Conservation (phyloP, 2,329 filamentous ascomycete genomes). For the Exophiala dermatitidis region DNA sequence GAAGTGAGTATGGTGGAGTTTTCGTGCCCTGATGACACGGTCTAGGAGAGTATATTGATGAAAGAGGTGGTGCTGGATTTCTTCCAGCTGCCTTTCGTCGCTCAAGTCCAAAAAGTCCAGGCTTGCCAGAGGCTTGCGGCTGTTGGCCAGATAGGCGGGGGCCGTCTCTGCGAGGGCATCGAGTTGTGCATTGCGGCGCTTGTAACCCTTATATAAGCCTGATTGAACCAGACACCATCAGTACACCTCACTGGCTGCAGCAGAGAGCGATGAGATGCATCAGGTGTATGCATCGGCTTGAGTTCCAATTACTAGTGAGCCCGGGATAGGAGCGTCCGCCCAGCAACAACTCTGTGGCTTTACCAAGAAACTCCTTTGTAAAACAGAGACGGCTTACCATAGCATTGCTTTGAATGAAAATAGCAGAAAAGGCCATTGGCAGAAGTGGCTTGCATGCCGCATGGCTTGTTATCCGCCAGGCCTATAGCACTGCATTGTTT, state of each 20-base stretch:
- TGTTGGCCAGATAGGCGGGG: slow-evolving; percentile 35
- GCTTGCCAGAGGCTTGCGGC: slow-evolving; percentile 35
- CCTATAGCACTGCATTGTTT: background rate
- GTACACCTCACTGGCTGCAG: no score
- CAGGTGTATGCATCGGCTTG: no score
- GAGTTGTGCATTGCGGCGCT: slow-evolving; percentile 35
- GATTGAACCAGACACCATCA: no score
- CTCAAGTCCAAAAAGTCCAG: slow-evolving; percentile 36
- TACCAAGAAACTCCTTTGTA: no score
- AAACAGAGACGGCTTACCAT: slow-evolving; percentile 31
- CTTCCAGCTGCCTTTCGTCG: slow-evolving; percentile 30
- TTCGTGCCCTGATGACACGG: slow-evolving; percentile 38
- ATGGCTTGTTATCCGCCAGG: slow-evolving; percentile 23
- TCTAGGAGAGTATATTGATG: slow-evolving; percentile 34
- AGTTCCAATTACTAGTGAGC: no score
- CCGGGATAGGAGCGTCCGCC: no score
- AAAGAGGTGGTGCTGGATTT: slow-evolving; percentile 36
- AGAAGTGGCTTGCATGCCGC: slow-evolving; percentile 34
- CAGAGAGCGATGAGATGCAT: no score
- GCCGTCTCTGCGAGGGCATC: slow-evolving; percentile 26
- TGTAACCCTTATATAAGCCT: no score
- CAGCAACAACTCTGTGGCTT: no score
- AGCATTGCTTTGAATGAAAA: slow-evolving; percentile 39
- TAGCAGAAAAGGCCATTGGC: slow-evolving; percentile 39
- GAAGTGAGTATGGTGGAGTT: slow-evolving; percentile 39